Evolutionary conservation across 176 grass and related monocot species (phyloP), one percentile per base, ranked within the genome.

Genomic region (Eragrostis nindensis): DNA sequence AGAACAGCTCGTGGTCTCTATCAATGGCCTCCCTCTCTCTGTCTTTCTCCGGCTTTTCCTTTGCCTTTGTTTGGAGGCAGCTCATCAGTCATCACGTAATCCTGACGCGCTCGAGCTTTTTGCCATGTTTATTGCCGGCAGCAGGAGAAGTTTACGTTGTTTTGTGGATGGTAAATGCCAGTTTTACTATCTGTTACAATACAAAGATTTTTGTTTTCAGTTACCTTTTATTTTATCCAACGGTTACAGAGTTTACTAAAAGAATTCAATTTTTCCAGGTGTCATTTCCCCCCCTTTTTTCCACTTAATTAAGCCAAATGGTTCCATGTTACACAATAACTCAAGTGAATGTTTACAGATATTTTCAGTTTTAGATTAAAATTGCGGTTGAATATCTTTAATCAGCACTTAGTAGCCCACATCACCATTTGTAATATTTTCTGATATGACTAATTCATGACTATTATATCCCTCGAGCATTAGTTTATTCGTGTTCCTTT

Each of bases 1-100:
- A 76, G 75, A 80, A 84, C 39, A 89, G 86, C 82, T 91, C 82
- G 89, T 88, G 78, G 86, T 91, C 89, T 85, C 67, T 88, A 82
- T 85, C 89, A 85, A 85, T 91, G 60, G 68, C 43, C 86, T 70
- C 45, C 63, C 26, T 59, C 40, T 26, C 26, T 21, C 29, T 26
- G 50, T 64, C 68, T 68, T 83, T 56, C 44, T 43, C 21, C 54
- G 8, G 21, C 9, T 59, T 73, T 47, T 59, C 61, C 74, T 82
- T 45, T 74, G 25, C 57, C 72, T 85, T 86, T 73, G 69, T 73
- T 84, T 74, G 75, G 75, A 84, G 69, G 78, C 75, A 62, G 55
- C 56, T 70, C 61, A 75, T 77, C 41, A 70, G 57, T 61, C 52
- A 75, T 52, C 49, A 66, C 19, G 62, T 21, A 68, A 75, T 17